phyloP scores from a whole-genome alignment of 345 rosid genomes.

The Noccaea caerulescens region DNA sequence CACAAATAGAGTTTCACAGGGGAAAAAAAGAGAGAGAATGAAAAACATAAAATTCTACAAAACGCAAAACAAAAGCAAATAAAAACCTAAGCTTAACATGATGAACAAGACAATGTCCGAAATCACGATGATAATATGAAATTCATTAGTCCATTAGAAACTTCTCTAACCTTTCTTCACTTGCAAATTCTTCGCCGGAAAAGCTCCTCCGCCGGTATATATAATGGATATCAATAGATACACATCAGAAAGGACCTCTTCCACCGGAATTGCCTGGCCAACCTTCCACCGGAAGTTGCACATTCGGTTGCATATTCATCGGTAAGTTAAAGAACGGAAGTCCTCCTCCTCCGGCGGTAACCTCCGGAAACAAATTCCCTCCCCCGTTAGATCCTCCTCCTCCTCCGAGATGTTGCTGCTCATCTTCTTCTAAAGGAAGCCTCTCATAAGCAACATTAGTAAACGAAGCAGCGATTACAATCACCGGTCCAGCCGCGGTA shows the following conservation, averaged over 20 bases:
- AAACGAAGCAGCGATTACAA: slow-evolving; percentile 91
- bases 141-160: slow-evolving; percentile 39
- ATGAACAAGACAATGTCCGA: slow-evolving; percentile 39
- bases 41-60: slow-evolving; percentile 44
- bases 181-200: slow-evolving; percentile 33
- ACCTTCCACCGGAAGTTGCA: slow-evolving; percentile 89
- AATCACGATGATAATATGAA: slow-evolving; percentile 38
- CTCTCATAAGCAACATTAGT: slow-evolving; percentile 97
- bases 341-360: slow-evolving; percentile 55
- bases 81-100: slow-evolving; percentile 36
- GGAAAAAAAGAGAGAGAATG: neutral
- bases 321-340: slow-evolving; percentile 93
- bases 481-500: slow-evolving; percentile 94
- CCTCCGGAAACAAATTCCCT: slow-evolving; percentile 43
- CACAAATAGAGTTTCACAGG: slow-evolving; percentile 44
- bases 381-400: slow-evolving; percentile 42
- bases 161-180: slow-evolving; percentile 45
- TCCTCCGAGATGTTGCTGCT: slow-evolving; percentile 53
- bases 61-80: neutral
- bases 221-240: slow-evolving; percentile 29
- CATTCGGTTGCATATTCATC: slow-evolving; percentile 62
- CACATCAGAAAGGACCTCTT: slow-evolving; percentile 55
- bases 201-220: slow-evolving; percentile 39
- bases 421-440: slow-evolving; percentile 92
- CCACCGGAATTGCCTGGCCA: slow-evolving; percentile 79